Evolutionary conservation across 148 eudicot species (phyloP), one percentile per base, ranked within the genome.

Genomic region (Vaccinium myrtillus): DNA sequence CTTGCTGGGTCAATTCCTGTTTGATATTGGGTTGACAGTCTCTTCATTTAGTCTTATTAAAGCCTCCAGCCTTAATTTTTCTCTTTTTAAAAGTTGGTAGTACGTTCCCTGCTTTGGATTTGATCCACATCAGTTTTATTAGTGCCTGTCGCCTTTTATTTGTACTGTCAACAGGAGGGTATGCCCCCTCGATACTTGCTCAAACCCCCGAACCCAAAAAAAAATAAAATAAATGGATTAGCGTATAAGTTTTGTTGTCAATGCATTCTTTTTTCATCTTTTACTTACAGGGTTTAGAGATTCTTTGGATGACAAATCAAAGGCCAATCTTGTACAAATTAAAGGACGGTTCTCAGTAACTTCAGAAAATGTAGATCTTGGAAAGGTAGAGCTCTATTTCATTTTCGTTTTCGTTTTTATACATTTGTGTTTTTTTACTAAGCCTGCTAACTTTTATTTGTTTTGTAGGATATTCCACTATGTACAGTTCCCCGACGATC

Each of bases 271-370:
- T 51, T 59, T 70, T 75, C 65, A 12, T n/a, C 48, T 75, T 59
- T 74, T 51, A 13, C 76, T 75, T 71, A 61, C 48, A 97, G 99
- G 95, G 75, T 96, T 86, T 75, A 91, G 94, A 87, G 99, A 96
- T 88, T 91, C 98, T 75, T 79, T 90, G 86, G 99, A 97, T 10
- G 99, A 97, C 82, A 97, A 97, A 79, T 90, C 98, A 81, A 97
- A 94, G 89, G 87, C 96, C 86, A 97, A 90, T 86, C 79, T 97
- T 83, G 99, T 97, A 75, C 99, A 95, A 89, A 93, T 97, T 84
- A 97, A 92, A 89, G 99, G 99, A 46, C 89, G 98, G 59, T 97
- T 97, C 88, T 97, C 99, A 8, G 98, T 97, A 58, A 95, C 99
- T 86, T 97, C 99, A 76, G 98, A 94, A 86, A 95, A 90, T 85